These are phyloP conservation scores for Naganishia kalamii DNA, from an alignment of 768 basidiomycete genomes.

Conservation along the genomic window DNA sequence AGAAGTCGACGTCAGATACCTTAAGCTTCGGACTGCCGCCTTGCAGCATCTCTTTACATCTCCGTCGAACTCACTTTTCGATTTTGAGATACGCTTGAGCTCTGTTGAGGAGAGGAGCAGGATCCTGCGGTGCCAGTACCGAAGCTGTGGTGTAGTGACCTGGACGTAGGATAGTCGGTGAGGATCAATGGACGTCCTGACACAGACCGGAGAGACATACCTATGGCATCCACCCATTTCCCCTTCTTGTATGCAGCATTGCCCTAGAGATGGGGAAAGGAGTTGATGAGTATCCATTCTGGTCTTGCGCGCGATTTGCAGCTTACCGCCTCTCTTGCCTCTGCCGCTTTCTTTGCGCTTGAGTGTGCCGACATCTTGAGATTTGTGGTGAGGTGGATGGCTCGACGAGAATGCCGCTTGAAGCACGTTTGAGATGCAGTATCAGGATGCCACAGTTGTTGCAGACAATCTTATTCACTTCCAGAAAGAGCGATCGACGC, in stretches of 20 bases:
- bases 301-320: neutral
- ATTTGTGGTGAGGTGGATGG: neutral
- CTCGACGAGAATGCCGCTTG: too few relatives aligned
- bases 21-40: too few relatives aligned
- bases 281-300: neutral
- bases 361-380: neutral
- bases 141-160: constrained; percentile 77
- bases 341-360: neutral
- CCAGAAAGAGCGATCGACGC: neutral
- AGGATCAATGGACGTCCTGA: neutral
- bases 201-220: constrained; percentile 16
- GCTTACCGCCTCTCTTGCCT: constrained; percentile 12
- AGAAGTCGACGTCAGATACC: too few relatives aligned
- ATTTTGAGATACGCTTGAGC: constrained; percentile 89
- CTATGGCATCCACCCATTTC: constrained; percentile 70
- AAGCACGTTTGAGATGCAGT: too few relatives aligned
- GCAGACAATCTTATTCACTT: neutral
- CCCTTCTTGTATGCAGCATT: constrained; percentile 77
- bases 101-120: constrained; percentile 77
- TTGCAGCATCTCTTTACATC: too few relatives aligned
- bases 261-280: constrained; percentile 54
- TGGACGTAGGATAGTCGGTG: constrained; percentile 2
- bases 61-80: constrained; percentile 68
- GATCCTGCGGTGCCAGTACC: constrained; percentile 62
- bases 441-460: too few relatives aligned